Conservation (phyloP, 83 land plant species). For the Thuja plicata region DNA sequence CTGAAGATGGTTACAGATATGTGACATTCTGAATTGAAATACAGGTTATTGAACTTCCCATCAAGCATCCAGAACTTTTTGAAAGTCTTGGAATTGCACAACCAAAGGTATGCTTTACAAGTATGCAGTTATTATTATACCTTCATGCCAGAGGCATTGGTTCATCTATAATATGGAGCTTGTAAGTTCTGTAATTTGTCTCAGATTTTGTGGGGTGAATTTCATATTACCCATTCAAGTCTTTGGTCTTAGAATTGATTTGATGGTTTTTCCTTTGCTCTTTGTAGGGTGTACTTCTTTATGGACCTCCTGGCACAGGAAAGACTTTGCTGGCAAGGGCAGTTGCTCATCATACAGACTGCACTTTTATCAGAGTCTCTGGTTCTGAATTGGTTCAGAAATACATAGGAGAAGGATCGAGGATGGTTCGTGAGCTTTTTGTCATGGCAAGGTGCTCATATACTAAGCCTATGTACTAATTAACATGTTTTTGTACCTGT, state of each 20-base stretch:
- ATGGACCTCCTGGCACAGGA: slow-evolving; percentile 99
- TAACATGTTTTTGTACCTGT: neutral
- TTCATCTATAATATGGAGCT: neutral
- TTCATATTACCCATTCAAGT: neutral
- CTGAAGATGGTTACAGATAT: neutral
- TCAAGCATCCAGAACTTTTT: slow-evolving; percentile 96
- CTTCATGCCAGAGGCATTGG: neutral
- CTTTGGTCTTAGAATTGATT: neutral
- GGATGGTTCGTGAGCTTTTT: slow-evolving; percentile 99
- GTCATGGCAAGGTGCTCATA: slow-evolving; percentile 88
- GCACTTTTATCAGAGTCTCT: slow-evolving; percentile 95
- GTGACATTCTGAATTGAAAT: neutral
- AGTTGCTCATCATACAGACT: slow-evolving; percentile 98
- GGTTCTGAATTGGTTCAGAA: slow-evolving; percentile 98
- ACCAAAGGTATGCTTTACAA: slow-evolving; percentile 67
- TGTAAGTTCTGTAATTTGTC: neutral
- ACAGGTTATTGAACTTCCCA: slow-evolving; percentile 98
- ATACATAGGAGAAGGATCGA: slow-evolving; percentile 96
- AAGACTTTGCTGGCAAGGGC: slow-evolving; percentile 95
- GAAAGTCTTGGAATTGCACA: slow-evolving; percentile 98
- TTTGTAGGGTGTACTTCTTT: slow-evolving; percentile 87
- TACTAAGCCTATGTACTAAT: neutral
- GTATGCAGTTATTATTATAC: neutral
- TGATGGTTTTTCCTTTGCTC: neutral
- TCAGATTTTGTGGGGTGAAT: neutral